A percentile compares a stretch with the other conserved stretches of the same genome.
These are phyloP conservation scores for Dactylellina cionopaga DNA, from an alignment of 2,329 filamentous ascomycete genomes.

Conservation along the genomic window DNA sequence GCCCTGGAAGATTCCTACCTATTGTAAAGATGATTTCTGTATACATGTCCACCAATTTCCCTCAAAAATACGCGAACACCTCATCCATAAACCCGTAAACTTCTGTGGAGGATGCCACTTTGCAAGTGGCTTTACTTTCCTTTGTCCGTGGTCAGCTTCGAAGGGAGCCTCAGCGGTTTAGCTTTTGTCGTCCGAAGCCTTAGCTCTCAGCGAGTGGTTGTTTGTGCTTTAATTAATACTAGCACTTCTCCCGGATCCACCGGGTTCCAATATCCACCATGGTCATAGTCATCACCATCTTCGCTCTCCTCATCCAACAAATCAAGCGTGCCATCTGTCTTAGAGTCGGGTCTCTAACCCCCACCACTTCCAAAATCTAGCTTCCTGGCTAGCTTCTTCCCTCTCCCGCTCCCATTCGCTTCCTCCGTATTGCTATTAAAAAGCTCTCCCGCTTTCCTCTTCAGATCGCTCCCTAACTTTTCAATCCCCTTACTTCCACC, in stretches of 20 bases:
- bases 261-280: background rate
- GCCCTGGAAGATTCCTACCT: too few species aligned
- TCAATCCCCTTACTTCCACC: conserved; percentile 70
- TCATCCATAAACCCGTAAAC: too few species aligned
- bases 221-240: too few species aligned
- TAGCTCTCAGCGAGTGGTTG: too few species aligned
- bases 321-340: background rate
- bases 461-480: conserved; percentile 83
- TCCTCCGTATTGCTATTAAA: conserved; percentile 49
- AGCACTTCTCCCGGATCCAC: background rate
- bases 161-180: too few species aligned
- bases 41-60: too few species aligned
- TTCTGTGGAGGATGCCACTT: too few species aligned
- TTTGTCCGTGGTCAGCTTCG: too few species aligned
- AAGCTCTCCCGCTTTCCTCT: conserved; percentile 68
- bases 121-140: too few species aligned
- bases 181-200: too few species aligned
- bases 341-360: conserved; percentile 1
- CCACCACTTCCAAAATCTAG: conserved; percentile 73
- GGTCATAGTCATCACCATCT: background rate
- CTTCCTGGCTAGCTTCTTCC: conserved; percentile 81
- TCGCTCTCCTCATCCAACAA: background rate
- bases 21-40: too few species aligned
- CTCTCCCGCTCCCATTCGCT: conserved; percentile 68
- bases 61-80: too few species aligned